These are phyloP conservation scores for Coniochaeta sp. DNA, from an alignment of 2,329 filamentous ascomycete species.

Conservation along the genomic window DNA sequence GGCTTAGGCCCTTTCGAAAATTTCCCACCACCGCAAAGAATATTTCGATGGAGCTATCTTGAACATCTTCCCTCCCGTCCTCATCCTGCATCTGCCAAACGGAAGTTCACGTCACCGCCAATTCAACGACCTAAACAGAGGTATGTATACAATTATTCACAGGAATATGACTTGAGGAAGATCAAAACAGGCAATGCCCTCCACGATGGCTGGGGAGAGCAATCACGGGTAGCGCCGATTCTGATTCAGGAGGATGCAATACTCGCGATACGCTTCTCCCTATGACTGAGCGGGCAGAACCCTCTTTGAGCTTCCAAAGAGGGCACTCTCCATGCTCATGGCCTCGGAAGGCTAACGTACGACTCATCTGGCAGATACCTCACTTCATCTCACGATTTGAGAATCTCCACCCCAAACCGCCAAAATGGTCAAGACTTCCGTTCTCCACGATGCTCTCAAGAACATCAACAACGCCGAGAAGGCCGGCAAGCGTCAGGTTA, in stretches of 20 bases:
- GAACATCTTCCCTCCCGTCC: slow-evolving; percentile 26
- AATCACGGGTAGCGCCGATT: slow-evolving; percentile 38
- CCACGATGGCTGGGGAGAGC: slow-evolving; percentile 49
- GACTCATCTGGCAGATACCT: slow-evolving; percentile 50
- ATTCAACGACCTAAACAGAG: slow-evolving; percentile 15
- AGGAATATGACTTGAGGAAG: slow-evolving; percentile 18
- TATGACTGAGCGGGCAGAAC: slow-evolving; percentile 63
- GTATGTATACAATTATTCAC: slow-evolving; percentile 16
- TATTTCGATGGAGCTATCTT: background rate
- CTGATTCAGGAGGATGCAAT: slow-evolving; percentile 8
- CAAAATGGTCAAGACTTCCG: slow-evolving; percentile 99
- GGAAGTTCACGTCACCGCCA: slow-evolving; percentile 7
- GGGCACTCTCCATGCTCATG: slow-evolving; percentile 64
- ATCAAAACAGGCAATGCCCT: slow-evolving; percentile 17
- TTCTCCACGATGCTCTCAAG: slow-evolving; percentile 98
- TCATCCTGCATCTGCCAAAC: slow-evolving; percentile 11
- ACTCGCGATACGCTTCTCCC: slow-evolving; percentile 53
- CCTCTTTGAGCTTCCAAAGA: slow-evolving; percentile 44
- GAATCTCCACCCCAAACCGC: slow-evolving; percentile 64
- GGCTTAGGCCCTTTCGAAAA: slow-evolving; percentile 7
- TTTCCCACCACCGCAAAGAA: no score
- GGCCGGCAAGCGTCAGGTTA: slow-evolving; percentile 96
- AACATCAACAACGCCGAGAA: slow-evolving; percentile 99
- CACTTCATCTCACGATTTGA: slow-evolving; percentile 60
- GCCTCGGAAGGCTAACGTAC: slow-evolving; percentile 56